Evolutionary conservation across 1,284 basidiomycete genomes (phyloP).

Genomic region (Malassezia japonica): DNA sequence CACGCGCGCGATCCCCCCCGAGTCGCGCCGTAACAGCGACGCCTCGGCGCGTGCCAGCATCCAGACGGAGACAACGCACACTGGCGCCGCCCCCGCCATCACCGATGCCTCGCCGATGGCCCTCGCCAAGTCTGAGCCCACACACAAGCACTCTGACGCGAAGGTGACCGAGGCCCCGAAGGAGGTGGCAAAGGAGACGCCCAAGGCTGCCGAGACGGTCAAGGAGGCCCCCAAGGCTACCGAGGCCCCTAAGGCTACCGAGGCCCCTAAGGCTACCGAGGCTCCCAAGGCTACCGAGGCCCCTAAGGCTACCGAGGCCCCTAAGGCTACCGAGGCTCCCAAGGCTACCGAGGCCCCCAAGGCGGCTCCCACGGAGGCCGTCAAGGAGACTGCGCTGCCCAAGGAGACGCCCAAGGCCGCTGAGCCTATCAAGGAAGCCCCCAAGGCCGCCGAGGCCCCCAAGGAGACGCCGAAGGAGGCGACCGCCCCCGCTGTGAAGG

Average conservation of each 20-base stretch:
- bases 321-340: not conserved
- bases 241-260: no score
- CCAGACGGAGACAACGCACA: not conserved
- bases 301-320: not conserved
- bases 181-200: not conserved
- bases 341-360: not conserved
- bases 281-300: no score
- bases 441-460: not conserved
- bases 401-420: not conserved
- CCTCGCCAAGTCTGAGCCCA: not conserved
- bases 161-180: not conserved
- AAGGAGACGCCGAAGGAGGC: not conserved
- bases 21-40: constrained; percentile 3
- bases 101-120: not conserved
- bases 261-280: no score
- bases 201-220: not conserved
- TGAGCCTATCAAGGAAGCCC: not conserved
- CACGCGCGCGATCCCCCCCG: constrained; percentile 4
- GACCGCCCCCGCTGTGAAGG: no score
- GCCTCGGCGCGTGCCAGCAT: not conserved
- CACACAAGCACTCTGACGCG: no score
- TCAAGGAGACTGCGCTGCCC: not conserved
- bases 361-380: not conserved
- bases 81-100: not conserved
- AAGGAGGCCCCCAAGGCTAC: not conserved